Evolutionary conservation across 2,329 filamentous ascomycete species (phyloP).

Genomic region (Lanzia echinophila): DNA sequence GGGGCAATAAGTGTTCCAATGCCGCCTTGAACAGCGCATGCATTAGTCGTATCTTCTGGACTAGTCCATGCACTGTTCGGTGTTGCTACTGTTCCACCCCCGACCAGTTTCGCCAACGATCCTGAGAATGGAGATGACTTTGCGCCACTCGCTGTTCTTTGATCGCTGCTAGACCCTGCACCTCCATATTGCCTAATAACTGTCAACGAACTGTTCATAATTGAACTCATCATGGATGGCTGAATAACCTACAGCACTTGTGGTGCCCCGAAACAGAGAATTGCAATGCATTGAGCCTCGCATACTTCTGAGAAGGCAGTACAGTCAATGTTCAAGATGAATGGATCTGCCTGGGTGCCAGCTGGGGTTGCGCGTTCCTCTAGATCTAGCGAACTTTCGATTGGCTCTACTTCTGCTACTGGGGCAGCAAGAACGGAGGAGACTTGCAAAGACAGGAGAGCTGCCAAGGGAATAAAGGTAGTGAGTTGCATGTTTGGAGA

Average conservation of each 20-base stretch:
- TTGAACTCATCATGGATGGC: too few relatives aligned
- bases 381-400: not conserved
- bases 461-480: not conserved
- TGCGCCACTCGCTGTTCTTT: not conserved
- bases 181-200: not conserved
- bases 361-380: constrained; percentile 1
- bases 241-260: not conserved
- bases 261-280: constrained; percentile 5
- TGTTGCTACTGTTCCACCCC: not conserved
- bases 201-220: not conserved
- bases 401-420: not conserved
- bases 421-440: not conserved
- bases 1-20: constrained; percentile 3
- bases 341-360: not conserved
- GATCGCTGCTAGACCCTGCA: not conserved
- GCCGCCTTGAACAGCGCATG: not conserved
- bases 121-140: not conserved
- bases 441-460: not conserved
- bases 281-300: constrained; percentile 7
- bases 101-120: not conserved
- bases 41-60: constrained; percentile 5
- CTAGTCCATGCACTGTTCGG: not conserved
- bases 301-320: not conserved
- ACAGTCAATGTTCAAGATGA: constrained; percentile 4
- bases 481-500: constrained; percentile 1